Evolutionary conservation across 306 rosid genomes (phyloP).

Genomic region (Dryas drummondii): DNA sequence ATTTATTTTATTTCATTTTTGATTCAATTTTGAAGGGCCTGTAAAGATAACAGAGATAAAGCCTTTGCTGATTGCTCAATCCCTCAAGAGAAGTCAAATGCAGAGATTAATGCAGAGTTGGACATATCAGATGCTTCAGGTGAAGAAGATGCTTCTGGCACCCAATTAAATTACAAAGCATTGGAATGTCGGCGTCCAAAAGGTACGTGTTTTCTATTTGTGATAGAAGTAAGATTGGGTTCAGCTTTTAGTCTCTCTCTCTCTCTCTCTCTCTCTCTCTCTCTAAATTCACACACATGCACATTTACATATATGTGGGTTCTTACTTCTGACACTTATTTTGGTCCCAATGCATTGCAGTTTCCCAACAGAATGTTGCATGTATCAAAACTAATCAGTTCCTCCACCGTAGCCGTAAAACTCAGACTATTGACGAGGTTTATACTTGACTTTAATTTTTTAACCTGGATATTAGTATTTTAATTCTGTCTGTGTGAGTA

Average conservation of each 20-base stretch:
- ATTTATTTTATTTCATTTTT: constrained; percentile 14
- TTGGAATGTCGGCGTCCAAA: constrained; percentile 53
- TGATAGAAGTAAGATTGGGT: constrained; percentile 14
- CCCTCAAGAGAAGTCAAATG: constrained; percentile 96
- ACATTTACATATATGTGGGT: not conserved
- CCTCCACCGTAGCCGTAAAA: constrained; percentile 81
- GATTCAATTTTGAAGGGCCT: constrained; percentile 64
- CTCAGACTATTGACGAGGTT: constrained; percentile 93
- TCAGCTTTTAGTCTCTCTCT: not conserved
- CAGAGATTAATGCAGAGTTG: constrained; percentile 88
- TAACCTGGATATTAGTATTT: constrained; percentile 18
- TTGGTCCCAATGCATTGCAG: constrained; percentile 42
- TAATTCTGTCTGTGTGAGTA: constrained; percentile 16
- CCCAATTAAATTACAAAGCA: constrained; percentile 53
- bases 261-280: not conserved
- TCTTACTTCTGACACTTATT: constrained; percentile 26
- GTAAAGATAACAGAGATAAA: constrained; percentile 71
- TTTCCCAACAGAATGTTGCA: constrained; percentile 65
- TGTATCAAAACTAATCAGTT: constrained; percentile 69
- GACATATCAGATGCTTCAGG: constrained; percentile 94
- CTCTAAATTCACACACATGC: not conserved
- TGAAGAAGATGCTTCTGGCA: constrained; percentile 75
- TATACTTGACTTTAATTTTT: constrained; percentile 22
- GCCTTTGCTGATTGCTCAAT: constrained; percentile 74
- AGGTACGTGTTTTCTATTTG: constrained; percentile 43